Percentiles rank a stretch among this genome's conserved stretches.
Conservation (phyloP, 305 asterid species). For the Monarda citriodora region DNA sequence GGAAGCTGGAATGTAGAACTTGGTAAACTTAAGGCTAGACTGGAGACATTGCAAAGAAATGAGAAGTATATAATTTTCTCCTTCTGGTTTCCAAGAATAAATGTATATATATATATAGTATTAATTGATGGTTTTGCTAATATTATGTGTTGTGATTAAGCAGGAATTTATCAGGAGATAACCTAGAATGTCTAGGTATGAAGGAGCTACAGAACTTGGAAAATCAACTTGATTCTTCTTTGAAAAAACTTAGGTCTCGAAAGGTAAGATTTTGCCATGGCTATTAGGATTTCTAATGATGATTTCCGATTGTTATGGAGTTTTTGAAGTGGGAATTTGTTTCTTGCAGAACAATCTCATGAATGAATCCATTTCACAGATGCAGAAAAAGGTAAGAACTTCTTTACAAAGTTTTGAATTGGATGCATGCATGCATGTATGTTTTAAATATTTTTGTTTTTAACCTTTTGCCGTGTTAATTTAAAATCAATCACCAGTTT, state of each 20-base stretch:
- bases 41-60: conserved; percentile 72
- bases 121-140: neutral
- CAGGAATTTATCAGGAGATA: conserved; percentile 81
- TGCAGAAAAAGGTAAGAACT: conserved; percentile 60
- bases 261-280: conserved; percentile 39
- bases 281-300: neutral
- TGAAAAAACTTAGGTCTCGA: conserved; percentile 61
- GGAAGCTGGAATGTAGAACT: conserved; percentile 69
- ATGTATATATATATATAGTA: neutral
- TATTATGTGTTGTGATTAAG: neutral
- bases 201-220: conserved; percentile 86
- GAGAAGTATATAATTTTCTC: conserved; percentile 40
- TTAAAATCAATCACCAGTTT: neutral
- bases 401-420: neutral
- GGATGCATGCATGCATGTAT: neutral
- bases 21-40: conserved; percentile 80
- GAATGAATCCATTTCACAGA: conserved; percentile 54
- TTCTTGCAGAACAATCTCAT: conserved; percentile 64
- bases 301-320: neutral
- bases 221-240: conserved; percentile 63
- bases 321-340: conserved; percentile 8
- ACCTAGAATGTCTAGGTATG: conserved; percentile 45
- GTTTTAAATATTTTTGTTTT: too few relatives aligned
- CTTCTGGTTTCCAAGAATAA: neutral
- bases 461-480: neutral